Percentiles rank a stretch among this genome's conserved stretches.
These are phyloP conservation scores for Umbilicus rupestris DNA, from an alignment of 164 flowering plant species.

Conservation along the genomic window DNA sequence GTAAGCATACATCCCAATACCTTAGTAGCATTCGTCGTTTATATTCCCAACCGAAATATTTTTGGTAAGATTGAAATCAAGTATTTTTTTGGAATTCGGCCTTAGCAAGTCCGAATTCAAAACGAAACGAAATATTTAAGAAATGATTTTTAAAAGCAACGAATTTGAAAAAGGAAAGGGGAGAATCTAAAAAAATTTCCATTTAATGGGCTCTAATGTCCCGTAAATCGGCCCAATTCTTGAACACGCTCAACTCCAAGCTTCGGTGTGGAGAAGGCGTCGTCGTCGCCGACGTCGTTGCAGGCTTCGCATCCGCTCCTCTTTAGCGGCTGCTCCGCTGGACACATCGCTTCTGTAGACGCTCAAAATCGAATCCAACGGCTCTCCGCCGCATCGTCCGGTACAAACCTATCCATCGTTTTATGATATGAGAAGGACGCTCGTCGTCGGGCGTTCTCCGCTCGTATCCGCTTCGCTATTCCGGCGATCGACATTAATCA, in stretches of 20 bases:
- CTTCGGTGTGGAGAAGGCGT: not conserved
- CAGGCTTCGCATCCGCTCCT: not conserved
- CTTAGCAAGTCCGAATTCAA: too few species aligned
- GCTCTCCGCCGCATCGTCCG: too few species aligned
- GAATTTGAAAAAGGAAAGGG: too few species aligned
- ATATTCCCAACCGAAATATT: too few species aligned
- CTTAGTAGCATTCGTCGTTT: too few species aligned
- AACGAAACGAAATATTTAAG: too few species aligned
- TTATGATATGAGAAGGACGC: not conserved
- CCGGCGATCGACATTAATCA: not conserved
- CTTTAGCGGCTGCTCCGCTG: not conserved
- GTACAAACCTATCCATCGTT: too few species aligned
- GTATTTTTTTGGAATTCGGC: too few species aligned
- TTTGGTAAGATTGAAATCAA: too few species aligned
- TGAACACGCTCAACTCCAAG: not conserved
- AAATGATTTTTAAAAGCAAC: too few species aligned
- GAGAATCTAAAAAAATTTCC: too few species aligned
- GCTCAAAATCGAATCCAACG: not conserved
- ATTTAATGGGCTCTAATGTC: not conserved
- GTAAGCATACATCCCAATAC: too few species aligned
- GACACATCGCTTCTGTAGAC: not conserved
- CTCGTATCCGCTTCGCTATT: not conserved
- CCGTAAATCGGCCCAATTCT: not conserved
- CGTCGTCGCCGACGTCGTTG: slow-evolving; percentile 6
- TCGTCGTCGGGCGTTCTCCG: not conserved